Percentiles rank a stretch among this genome's conserved stretches.
Evolutionary conservation across 177 flowering plant genomes (phyloP).

Genomic region (Tripterygium wilfordii): DNA sequence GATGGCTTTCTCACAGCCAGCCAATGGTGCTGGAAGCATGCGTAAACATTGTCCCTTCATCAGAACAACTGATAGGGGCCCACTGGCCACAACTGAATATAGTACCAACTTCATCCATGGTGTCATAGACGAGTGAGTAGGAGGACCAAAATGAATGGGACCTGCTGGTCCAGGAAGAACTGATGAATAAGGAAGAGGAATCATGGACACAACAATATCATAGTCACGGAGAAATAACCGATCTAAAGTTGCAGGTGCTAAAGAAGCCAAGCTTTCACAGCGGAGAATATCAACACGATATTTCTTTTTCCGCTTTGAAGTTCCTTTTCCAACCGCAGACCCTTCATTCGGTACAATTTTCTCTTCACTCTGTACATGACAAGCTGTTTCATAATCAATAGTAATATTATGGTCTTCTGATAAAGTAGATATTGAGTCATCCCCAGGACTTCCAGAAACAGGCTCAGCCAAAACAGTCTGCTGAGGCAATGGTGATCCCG

Average conservation of each 20-base stretch:
- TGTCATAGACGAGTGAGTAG: conserved; percentile 85
- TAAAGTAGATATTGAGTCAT: conserved; percentile 19
- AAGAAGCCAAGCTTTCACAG: conserved; percentile 95
- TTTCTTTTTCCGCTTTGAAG: conserved; percentile 37
- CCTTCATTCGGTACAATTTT: conserved; percentile 29
- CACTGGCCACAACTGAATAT: conserved; percentile 68
- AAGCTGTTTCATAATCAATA: conserved; percentile 18
- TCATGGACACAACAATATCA: conserved; percentile 86
- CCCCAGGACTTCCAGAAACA: conserved; percentile 16
- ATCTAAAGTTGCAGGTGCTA: conserved; percentile 77
- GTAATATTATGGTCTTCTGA: conserved; percentile 17
- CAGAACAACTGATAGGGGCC: conserved; percentile 87
- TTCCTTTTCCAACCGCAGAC: conserved; percentile 28
- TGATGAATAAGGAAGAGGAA: conserved; percentile 88
- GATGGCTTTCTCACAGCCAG: conserved; percentile 92
- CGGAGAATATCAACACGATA: conserved; percentile 91
- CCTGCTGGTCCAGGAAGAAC: conserved; percentile 89
- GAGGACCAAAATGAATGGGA: conserved; percentile 96
- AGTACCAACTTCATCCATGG: conserved; percentile 97
- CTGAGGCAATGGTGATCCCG: conserved; percentile 9
- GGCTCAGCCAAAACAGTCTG: conserved; percentile 27
- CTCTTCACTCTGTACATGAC: conserved; percentile 33
- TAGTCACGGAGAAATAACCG: conserved; percentile 85
- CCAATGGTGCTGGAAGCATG: conserved; percentile 90
- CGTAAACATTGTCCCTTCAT: conserved; percentile 96